Conservation (phyloP, 2,329 filamentous ascomycete species). For the Colletotrichum liaoningense region DNA sequence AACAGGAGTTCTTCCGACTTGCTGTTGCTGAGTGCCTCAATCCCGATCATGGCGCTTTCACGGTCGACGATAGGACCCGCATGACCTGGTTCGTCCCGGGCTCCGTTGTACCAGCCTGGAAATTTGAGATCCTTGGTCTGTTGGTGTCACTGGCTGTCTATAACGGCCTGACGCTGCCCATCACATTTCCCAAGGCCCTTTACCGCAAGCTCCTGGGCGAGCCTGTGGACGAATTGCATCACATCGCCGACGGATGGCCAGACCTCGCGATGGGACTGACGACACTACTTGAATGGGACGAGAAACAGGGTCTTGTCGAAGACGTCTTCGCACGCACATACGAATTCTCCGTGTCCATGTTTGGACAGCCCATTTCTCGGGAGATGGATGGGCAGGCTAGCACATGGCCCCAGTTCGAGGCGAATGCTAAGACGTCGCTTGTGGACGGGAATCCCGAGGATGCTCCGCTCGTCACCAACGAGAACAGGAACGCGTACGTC, state of each 20-base stretch:
- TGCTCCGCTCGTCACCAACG: constrained; percentile 81
- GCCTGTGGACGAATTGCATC: constrained; percentile 75
- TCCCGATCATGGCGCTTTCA: constrained; percentile 84
- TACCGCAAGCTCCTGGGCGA: constrained; percentile 83
- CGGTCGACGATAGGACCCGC: constrained; percentile 78
- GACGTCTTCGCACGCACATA: constrained; percentile 88
- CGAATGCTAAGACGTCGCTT: constrained; percentile 41
- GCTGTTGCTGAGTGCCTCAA: constrained; percentile 83
- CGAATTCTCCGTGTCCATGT: constrained; percentile 78
- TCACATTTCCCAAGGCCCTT: constrained; percentile 87
- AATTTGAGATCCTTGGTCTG: constrained; percentile 89
- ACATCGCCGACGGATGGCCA: constrained; percentile 90
- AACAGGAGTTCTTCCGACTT: constrained; percentile 94
- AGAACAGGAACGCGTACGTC: constrained; percentile 82
- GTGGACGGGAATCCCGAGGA: constrained; percentile 59
- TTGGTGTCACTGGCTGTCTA: constrained; percentile 92
- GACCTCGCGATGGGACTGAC: constrained; percentile 81
- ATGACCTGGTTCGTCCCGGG: constrained; percentile 91
- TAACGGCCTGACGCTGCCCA: constrained; percentile 90
- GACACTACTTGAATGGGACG: constrained; percentile 80
- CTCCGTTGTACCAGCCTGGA: constrained; percentile 85
- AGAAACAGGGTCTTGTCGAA: constrained; percentile 78
- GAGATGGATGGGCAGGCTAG: constrained; percentile 61
- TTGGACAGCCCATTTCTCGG: constrained; percentile 67
- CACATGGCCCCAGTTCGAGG: constrained; percentile 66